Evolutionary conservation across 2,329 filamentous ascomycete species (phyloP).

Genomic region (Exutisphaerella laricina): DNA sequence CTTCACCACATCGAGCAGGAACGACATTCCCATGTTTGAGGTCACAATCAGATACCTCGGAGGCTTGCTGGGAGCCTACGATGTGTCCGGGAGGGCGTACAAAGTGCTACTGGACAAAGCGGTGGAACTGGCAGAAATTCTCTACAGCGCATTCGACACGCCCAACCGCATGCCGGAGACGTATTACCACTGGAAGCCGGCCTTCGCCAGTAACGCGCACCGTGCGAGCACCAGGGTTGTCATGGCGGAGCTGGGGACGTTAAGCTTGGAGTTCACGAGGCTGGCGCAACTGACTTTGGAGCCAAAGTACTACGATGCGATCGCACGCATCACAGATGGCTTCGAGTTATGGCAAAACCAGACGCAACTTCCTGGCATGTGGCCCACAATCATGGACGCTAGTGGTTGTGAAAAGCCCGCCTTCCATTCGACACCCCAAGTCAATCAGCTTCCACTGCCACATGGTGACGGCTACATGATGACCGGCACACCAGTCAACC

Average conservation of each 20-base stretch:
- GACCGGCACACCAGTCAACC: slow-evolving; percentile 16
- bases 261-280: slow-evolving; percentile 84
- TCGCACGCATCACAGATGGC: slow-evolving; percentile 77
- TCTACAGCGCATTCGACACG: slow-evolving; percentile 82
- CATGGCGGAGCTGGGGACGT: slow-evolving; percentile 66
- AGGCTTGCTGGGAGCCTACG: slow-evolving; percentile 78
- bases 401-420: slow-evolving; percentile 63
- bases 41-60: slow-evolving; percentile 89
- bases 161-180: slow-evolving; percentile 88
- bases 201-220: slow-evolving; percentile 57
- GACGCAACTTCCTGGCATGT: slow-evolving; percentile 70
- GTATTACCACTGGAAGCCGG: slow-evolving; percentile 71
- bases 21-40: slow-evolving; percentile 83
- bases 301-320: slow-evolving; percentile 80
- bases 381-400: slow-evolving; percentile 71
- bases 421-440: slow-evolving; percentile 9
- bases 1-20: slow-evolving; percentile 65
- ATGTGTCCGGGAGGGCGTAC: slow-evolving; percentile 69
- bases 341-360: slow-evolving; percentile 68
- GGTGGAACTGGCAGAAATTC: slow-evolving; percentile 69
- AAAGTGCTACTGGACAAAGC: slow-evolving; percentile 69
- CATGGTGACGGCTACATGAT: slow-evolving; percentile 22
- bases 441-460: slow-evolving; percentile 19
- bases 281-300: slow-evolving; percentile 79
- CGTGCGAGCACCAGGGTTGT: slow-evolving; percentile 53